Base-by-base conservation (phyloP, 441 rosid genomes). In the Brassica balearica region DNA sequence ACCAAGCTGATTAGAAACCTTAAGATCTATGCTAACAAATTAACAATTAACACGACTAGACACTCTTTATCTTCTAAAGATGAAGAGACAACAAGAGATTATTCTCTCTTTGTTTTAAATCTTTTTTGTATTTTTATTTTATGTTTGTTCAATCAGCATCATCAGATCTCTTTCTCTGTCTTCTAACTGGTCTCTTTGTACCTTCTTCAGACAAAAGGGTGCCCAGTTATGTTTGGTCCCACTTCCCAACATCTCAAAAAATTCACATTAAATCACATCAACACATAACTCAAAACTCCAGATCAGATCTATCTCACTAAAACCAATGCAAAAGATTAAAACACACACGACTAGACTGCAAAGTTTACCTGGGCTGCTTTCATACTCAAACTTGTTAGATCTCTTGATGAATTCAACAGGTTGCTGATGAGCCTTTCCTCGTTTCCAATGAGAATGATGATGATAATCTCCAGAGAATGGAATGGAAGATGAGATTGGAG, bases 401-500 rank as follows among this genome's bases (percentile, higher is more conserved):
- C 88, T 93, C 86, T 91, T 89, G 66, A 82, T 63, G 8, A 83
- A 69, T 14, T 87, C 96, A 43, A 68, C 20, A 55, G 89, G 84
- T n/a, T 66, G 77, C 10, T 72, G 81, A 81, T 76, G 74, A 55
- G 71, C 87, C 82, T 84, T 88, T 55, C 93, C 92, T 29, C 84
- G 87, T 80, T 90, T 89, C 97, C 94, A 91, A 2, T 82, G 63
- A 5, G 92, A 79, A 9, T 59, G 73, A 20, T 79, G 75, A 76
- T 60, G 6, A 11, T 71, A 85, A 6, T 88, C 93, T 56, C 90
- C 95, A 0, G 86, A 38, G 62, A 92, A 74, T 9, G 98, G 98
- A 78, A 92, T 80, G 32, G 95, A 91, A 2, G 95, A 80, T 4
- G 95, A 91, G 76, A 91, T 87, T 17, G 95, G 93, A 80, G 87